Conservation (phyloP, 2,329 filamentous ascomycete genomes). For the Capronia americana region DNA sequence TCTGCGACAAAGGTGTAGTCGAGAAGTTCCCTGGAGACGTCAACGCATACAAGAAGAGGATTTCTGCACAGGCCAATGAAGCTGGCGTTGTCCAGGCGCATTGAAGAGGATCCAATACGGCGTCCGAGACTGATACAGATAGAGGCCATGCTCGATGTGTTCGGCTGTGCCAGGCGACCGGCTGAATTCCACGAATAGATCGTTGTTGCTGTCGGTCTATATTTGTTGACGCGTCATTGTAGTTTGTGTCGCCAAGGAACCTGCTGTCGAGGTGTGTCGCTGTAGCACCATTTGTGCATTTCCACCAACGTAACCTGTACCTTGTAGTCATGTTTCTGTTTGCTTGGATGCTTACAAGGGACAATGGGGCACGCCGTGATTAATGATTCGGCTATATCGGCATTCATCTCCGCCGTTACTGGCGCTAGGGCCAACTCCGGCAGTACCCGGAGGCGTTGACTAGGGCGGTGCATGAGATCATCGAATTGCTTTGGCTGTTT, state of each 20-base stretch:
- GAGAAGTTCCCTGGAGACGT: constrained; percentile 97
- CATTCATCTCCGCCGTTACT: not conserved
- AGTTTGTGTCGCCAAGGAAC: constrained; percentile 1
- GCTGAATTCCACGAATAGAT: constrained; percentile 18
- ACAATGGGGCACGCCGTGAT: not conserved
- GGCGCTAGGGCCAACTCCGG: constrained; percentile 4
- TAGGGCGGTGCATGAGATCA: constrained; percentile 1
- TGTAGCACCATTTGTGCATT: not conserved
- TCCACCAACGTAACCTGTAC: not conserved
- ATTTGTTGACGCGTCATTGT: not conserved
- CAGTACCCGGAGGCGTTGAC: not conserved
- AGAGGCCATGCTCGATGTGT: not conserved
- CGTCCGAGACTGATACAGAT: constrained; percentile 6
- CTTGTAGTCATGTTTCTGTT: not conserved
- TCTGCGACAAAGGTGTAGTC: constrained; percentile 91
- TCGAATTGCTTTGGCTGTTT: not conserved
- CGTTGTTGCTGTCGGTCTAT: not conserved
- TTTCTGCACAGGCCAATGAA: constrained; percentile 84
- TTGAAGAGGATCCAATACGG: constrained; percentile 10
- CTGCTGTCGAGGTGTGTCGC: not conserved
- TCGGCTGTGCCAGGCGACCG: constrained; percentile 5
- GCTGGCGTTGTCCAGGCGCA: constrained; percentile 76
- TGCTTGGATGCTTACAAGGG: not conserved
- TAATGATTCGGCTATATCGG: not conserved
- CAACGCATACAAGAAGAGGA: constrained; percentile 96